Conservation (phyloP, 352 stramenopile genomes). For the Pythium dissotocum region DNA sequence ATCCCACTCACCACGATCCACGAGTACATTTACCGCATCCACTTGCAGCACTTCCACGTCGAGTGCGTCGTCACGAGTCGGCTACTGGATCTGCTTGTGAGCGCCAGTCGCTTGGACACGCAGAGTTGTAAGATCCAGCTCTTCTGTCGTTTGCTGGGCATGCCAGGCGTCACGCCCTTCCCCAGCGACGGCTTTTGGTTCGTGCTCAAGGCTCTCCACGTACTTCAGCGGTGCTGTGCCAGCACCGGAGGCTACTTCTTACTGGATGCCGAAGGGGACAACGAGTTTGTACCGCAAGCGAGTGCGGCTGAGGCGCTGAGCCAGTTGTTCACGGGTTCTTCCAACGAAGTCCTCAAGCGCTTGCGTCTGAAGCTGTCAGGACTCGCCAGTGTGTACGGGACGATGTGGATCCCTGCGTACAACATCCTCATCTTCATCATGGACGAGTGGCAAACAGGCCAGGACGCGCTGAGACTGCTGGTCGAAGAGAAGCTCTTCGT, state of each 20-base stretch:
- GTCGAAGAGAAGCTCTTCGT: slow-evolving; percentile 35
- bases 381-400: slow-evolving; percentile 50
- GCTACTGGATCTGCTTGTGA: slow-evolving; percentile 49
- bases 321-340: slow-evolving; percentile 33
- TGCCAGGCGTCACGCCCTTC: slow-evolving; percentile 42
- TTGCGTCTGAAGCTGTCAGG: slow-evolving; percentile 40
- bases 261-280: slow-evolving; percentile 41
- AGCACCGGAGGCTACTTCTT: slow-evolving; percentile 47
- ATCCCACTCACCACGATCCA: slow-evolving; percentile 37
- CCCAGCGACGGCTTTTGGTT: slow-evolving; percentile 54
- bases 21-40: slow-evolving; percentile 53
- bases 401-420: slow-evolving; percentile 56
- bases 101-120: slow-evolving; percentile 45
- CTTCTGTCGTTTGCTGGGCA: slow-evolving; percentile 42
- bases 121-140: slow-evolving; percentile 61
- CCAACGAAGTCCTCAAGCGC: slow-evolving; percentile 47
- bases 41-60: slow-evolving; percentile 46
- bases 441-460: slow-evolving; percentile 46
- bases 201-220: slow-evolving; percentile 44
- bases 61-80: slow-evolving; percentile 39
- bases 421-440: slow-evolving; percentile 45
- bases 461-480: slow-evolving; percentile 26
- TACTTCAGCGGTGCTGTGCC: slow-evolving; percentile 42
- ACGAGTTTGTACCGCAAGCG: slow-evolving; percentile 50
- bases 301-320: slow-evolving; percentile 43